Base-by-base conservation (phyloP, 148 eudicot species). In the Silene latifolia region DNA sequence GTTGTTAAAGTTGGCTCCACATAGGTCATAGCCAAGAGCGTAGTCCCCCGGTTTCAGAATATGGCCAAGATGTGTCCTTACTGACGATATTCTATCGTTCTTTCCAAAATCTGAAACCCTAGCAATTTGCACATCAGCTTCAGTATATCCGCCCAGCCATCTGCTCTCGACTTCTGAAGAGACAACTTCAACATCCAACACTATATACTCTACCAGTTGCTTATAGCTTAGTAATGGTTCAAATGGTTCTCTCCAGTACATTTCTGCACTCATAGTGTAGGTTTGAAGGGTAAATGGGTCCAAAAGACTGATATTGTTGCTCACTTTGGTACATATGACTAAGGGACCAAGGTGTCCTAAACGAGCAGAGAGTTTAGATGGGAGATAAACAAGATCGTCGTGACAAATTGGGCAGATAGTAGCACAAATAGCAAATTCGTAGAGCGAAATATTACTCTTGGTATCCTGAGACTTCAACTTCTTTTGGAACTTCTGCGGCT, bases 21-120 rank as follows among this genome's bases (percentile, higher is more conserved):
- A 51, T 27, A 91, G 67, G 72, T 85, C 94, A 80, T 88, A 91
- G 47, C 97, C 97, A 73, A 85, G 85, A 60, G 88, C 90, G 78
- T 77, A 74, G 76, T 88, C 90, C 44, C 92, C 96, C 5, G 89
- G 79, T 21, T 73, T 77, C 72, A 88, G 74, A 29, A 87, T 67
- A 74, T 82, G 82, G 44, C 96, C 92, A 57, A 90, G 67, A 86
- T 90, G 92, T 39, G 87, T 76, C 63, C 65, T 68, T 68, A 58
- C 39, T 39, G 73, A 57, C 11, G 63, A 58, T 7, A 68, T 76
- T 10, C 25, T 44, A 29, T 76, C 79, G 19, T 69, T 76, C 47
- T 59, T 76, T 68, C 79, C 79, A 11, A 68, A 76, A 42, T 77
- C 79, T 0, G 69, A 70, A 5, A 77, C 79, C 63, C 79, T 77